These are phyloP conservation scores for Phialophora expanda DNA, from an alignment of 2,329 filamentous ascomycete species.

Conservation along the genomic window DNA sequence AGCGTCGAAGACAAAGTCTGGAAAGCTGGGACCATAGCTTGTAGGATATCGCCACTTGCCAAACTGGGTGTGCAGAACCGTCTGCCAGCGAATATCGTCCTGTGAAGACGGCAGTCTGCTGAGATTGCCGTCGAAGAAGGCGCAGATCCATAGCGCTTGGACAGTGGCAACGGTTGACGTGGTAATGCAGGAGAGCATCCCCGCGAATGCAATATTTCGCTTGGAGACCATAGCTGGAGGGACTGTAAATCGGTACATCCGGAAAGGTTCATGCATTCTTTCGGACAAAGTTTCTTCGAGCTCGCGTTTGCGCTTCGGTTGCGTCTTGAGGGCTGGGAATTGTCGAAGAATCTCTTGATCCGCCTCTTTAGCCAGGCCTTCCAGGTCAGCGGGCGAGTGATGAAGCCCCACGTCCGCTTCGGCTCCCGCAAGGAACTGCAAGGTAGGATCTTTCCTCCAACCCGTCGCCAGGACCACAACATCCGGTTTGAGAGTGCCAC, in stretches of 20 bases:
- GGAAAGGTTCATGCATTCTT: constrained; percentile 43
- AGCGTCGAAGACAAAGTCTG: constrained; percentile 76
- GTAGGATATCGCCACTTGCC: constrained; percentile 71
- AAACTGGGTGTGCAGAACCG: constrained; percentile 70
- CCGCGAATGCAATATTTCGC: constrained; percentile 51
- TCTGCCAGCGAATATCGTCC: constrained; percentile 50
- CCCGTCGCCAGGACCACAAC: constrained; percentile 62
- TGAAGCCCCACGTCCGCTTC: constrained; percentile 54
- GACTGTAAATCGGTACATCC: constrained; percentile 55
- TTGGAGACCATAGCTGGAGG: constrained; percentile 40
- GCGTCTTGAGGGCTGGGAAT: constrained; percentile 29
- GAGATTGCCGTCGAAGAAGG: constrained; percentile 65
- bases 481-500: constrained; percentile 53
- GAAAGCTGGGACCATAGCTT: constrained; percentile 66
- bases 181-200: constrained; percentile 51
- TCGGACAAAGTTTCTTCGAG: constrained; percentile 14
- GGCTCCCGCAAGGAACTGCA: constrained; percentile 55
- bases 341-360: constrained; percentile 56
- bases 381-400: constrained; percentile 35
- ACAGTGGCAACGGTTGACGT: constrained; percentile 47
- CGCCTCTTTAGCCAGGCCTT: constrained; percentile 48
- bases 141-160: constrained; percentile 66
- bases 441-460: constrained; percentile 57
- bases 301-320: constrained; percentile 12
- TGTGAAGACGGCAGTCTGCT: constrained; percentile 39